These are phyloP conservation scores for Omphalotus guepiniiformis DNA, from an alignment of 768 basidiomycete genomes.

Conservation along the genomic window DNA sequence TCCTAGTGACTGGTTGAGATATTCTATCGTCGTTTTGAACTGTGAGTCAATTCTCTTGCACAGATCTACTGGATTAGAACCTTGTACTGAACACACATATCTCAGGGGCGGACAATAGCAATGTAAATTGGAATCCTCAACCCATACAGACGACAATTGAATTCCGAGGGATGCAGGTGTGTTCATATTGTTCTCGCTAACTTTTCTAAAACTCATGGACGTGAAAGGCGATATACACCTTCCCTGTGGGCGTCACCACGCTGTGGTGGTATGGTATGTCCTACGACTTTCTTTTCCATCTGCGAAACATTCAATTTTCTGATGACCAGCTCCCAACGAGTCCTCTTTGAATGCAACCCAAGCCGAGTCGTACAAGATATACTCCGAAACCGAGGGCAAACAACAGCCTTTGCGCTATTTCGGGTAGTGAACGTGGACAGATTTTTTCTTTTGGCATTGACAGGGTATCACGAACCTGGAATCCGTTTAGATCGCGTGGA, in stretches of 20 bases:
- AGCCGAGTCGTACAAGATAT: not conserved
- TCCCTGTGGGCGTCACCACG: slow-evolving; percentile 44
- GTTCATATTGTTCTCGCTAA: not conserved
- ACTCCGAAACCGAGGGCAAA: slow-evolving; percentile 6
- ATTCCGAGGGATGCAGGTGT: slow-evolving; percentile 44
- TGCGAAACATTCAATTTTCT: not conserved
- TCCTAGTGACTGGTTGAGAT: slow-evolving; percentile 39
- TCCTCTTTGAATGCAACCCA: not conserved
- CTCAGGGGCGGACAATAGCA: slow-evolving; percentile 29
- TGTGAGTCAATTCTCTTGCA: slow-evolving; percentile 19
- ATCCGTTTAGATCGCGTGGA: too few species aligned
- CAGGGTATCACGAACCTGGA: too few species aligned
- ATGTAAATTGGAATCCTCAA: slow-evolving; percentile 36
- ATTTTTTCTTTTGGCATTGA: too few species aligned
- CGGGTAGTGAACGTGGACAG: too few species aligned
- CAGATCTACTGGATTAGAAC: not conserved
- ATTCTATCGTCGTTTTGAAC: slow-evolving; percentile 50
- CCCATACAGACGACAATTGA: slow-evolving; percentile 40
- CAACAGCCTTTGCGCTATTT: slow-evolving; percentile 1
- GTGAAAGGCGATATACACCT: slow-evolving; percentile 46
- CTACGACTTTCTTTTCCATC: not conserved
- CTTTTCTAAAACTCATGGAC: too few species aligned
- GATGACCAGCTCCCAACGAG: not conserved
- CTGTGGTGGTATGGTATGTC: slow-evolving; percentile 15
- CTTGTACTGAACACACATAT: slow-evolving; percentile 7